These are phyloP conservation scores for Trichoderma virens DNA, from an alignment of 495 filamentous ascomycete genomes.

Conservation along the genomic window DNA sequence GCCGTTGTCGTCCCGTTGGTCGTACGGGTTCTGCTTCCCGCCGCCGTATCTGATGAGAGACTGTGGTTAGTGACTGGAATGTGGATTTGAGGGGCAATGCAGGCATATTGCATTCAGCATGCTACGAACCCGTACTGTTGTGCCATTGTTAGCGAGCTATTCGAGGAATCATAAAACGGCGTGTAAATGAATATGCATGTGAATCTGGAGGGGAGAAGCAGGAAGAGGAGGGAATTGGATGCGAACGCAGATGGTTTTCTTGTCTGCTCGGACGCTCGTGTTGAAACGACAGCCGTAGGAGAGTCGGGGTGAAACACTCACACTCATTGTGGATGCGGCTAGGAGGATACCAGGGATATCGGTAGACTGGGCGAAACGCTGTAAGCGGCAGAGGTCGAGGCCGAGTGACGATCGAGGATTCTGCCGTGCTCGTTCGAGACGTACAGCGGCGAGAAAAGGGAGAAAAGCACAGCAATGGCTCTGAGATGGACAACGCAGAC, in stretches of 20 bases:
- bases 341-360: slow-evolving; percentile 15
- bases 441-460: background rate
- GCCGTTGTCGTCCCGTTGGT: slow-evolving; percentile 31
- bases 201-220: slow-evolving; percentile 10
- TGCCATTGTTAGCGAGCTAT: slow-evolving; percentile 25
- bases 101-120: background rate
- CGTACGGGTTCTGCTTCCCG: slow-evolving; percentile 43
- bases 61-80: slow-evolving; percentile 21
- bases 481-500: background rate
- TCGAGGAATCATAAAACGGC: slow-evolving; percentile 5
- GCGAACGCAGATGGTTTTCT: slow-evolving; percentile 2
- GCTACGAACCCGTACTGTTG: slow-evolving; percentile 31
- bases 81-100: background rate
- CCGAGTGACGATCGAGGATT: background rate
- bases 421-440: background rate
- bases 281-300: slow-evolving; percentile 9
- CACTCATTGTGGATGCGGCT: slow-evolving; percentile 34
- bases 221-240: slow-evolving; percentile 3
- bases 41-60: slow-evolving; percentile 32
- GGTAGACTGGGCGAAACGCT: slow-evolving; percentile 7
- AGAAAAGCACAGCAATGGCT: background rate
- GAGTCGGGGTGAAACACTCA: slow-evolving; percentile 28
- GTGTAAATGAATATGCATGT: background rate
- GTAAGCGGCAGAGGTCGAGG: slow-evolving; percentile 1
- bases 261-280: background rate